Evolutionary conservation across 2,329 filamentous ascomycete genomes (phyloP).

Genomic region (Penicillium psychrosexuale): DNA sequence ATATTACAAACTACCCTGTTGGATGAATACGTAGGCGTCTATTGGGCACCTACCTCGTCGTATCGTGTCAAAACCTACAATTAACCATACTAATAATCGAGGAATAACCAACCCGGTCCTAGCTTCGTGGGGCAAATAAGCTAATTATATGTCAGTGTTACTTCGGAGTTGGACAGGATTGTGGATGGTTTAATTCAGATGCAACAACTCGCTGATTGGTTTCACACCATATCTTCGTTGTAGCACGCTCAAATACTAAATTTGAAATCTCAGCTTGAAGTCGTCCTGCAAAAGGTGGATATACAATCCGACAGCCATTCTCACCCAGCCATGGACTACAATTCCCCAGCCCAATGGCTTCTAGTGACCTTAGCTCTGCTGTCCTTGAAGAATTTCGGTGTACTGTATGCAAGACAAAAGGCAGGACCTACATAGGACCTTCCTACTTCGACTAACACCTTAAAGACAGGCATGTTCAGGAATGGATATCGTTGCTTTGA

Average conservation of each 20-base stretch:
- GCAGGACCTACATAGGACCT: not conserved
- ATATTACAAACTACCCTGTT: not conserved
- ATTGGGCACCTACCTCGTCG: not conserved
- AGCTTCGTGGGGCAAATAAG: no score
- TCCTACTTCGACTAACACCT: no score
- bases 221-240: not conserved
- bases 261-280: not conserved
- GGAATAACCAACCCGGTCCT: no score
- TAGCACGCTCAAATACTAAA: not conserved
- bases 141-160: no score
- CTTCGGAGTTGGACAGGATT: no score
- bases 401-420: not conserved
- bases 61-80: not conserved
- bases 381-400: not conserved
- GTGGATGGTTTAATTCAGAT: not conserved
- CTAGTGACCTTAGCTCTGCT: not conserved
- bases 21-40: not conserved
- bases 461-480: no score
- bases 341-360: not conserved
- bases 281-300: not conserved
- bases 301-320: not conserved
- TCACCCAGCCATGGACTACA: not conserved
- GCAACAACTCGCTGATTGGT: not conserved
- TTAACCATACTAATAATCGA: not conserved
- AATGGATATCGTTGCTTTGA: no score